Evolutionary conservation across 352 stramenopile genomes (phyloP).

Genomic region (Globisporangium uncinulatum): DNA sequence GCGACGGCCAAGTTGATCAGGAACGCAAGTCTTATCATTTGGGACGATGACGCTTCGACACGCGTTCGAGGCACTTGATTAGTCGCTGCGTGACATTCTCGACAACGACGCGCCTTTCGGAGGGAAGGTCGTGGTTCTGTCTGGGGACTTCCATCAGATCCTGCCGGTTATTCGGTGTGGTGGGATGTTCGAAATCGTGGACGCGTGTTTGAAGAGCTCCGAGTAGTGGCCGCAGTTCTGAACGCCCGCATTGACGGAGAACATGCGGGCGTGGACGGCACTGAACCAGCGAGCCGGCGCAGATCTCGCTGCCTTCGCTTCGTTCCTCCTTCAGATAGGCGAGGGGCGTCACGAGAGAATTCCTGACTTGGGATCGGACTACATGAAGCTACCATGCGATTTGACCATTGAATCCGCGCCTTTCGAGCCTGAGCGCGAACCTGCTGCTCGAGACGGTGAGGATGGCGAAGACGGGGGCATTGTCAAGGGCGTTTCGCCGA

Average conservation of each 20-base stretch:
- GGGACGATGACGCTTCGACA: conserved; percentile 12
- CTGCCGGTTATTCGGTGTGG: conserved; percentile 13
- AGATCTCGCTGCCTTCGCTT: not conserved
- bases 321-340: not conserved
- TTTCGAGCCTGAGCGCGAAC: conserved; percentile 94
- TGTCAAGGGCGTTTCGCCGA: too few relatives aligned
- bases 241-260: not conserved
- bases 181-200: conserved; percentile 6
- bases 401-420: conserved; percentile 96
- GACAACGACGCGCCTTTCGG: conserved; percentile 17
- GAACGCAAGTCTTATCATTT: conserved; percentile 9
- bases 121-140: conserved; percentile 17
- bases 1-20: conserved; percentile 9
- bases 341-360: conserved; percentile 47
- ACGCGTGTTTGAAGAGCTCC: conserved; percentile 11
- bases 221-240: conserved; percentile 1
- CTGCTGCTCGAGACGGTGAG: too few relatives aligned
- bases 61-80: conserved; percentile 19
- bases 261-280: not conserved
- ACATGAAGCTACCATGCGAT: conserved; percentile 75
- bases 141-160: conserved; percentile 21
- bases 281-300: not conserved
- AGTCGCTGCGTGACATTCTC: conserved; percentile 14
- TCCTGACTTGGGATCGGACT: not conserved
- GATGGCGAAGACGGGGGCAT: too few relatives aligned